Evolutionary conservation across 1,284 basidiomycete genomes (phyloP).

Genomic region (Ustilago xerochloae): DNA sequence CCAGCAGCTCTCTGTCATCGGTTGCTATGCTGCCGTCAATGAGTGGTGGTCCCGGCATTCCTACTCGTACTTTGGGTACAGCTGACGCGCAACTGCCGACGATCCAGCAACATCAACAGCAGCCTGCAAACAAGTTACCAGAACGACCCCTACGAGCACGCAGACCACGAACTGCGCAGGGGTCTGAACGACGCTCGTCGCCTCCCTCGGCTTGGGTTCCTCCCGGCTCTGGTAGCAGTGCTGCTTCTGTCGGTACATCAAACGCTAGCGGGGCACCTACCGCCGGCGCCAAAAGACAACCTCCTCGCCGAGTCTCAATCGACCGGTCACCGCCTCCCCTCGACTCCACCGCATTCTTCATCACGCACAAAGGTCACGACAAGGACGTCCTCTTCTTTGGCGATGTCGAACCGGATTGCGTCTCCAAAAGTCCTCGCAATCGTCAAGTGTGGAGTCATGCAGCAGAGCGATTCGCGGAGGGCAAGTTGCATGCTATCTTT

Average conservation of each 20-base stretch:
- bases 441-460: constrained; percentile 58
- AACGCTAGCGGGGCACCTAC: background rate
- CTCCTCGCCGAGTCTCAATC: constrained; percentile 42
- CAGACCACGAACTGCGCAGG: constrained; percentile 52
- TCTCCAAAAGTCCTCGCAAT: constrained; percentile 55
- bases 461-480: constrained; percentile 51
- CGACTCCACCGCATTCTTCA: constrained; percentile 63
- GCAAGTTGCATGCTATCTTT: constrained; percentile 58
- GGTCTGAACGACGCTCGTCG: constrained; percentile 42
- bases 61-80: background rate
- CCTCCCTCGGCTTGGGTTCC: constrained; percentile 40
- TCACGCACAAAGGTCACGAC: constrained; percentile 58
- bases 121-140: background rate
- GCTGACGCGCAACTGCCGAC: background rate
- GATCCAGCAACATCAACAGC: constrained; percentile 5
- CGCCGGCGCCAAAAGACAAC: constrained; percentile 11
- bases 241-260: background rate
- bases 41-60: constrained; percentile 15
- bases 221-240: background rate
- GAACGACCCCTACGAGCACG: constrained; percentile 28
- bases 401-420: constrained; percentile 64
- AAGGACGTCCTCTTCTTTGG: constrained; percentile 65
- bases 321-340: constrained; percentile 49
- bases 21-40: constrained; percentile 13
- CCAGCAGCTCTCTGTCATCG: constrained; percentile 10